Evolutionary conservation across 768 basidiomycete species (phyloP).

Genomic region (Russula vinacea): DNA sequence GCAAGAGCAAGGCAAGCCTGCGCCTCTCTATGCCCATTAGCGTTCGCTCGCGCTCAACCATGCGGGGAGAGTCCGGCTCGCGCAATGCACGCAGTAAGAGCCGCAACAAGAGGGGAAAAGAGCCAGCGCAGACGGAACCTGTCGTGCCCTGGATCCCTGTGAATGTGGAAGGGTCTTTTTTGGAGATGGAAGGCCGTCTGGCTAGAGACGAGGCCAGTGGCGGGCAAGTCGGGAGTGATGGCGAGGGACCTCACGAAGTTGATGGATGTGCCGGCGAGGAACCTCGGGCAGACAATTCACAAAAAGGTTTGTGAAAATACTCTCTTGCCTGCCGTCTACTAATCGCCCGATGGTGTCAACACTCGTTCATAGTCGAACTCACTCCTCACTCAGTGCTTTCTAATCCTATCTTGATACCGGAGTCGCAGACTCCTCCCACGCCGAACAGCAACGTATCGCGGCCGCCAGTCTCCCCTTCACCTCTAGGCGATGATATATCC

Average conservation of each 20-base stretch:
- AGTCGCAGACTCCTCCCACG: not conserved
- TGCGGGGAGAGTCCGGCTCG: slow-evolving; percentile 6
- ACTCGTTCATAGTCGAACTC: not conserved
- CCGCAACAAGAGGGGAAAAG: slow-evolving; percentile 22
- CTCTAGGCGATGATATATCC: not conserved
- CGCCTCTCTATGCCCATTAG: slow-evolving; percentile 45
- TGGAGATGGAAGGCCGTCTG: slow-evolving; percentile 27
- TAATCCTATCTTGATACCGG: not conserved
- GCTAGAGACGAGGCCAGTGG: slow-evolving; percentile 16
- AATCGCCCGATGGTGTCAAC: not conserved
- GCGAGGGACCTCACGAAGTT: not conserved
- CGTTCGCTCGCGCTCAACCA: not conserved
- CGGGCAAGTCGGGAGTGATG: slow-evolving; percentile 4
- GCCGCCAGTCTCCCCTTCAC: not conserved
- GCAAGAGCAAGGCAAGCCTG: slow-evolving; percentile 64
- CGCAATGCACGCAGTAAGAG: slow-evolving; percentile 12
- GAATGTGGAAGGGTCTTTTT: slow-evolving; percentile 17
- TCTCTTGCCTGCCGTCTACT: not conserved
- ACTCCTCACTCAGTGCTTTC: not conserved
- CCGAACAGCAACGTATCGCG: not conserved
- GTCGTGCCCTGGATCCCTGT: slow-evolving; percentile 1
- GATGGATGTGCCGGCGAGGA: slow-evolving; percentile 1
- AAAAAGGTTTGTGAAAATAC: slow-evolving; percentile 7
- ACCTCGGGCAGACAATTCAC: not conserved
- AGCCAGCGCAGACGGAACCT: slow-evolving; percentile 6